A percentile compares a stretch with the other conserved stretches of the same genome.
phyloP scores from a whole-genome alignment of 352 stramenopile species.

The Globisporangium barbulae region DNA sequence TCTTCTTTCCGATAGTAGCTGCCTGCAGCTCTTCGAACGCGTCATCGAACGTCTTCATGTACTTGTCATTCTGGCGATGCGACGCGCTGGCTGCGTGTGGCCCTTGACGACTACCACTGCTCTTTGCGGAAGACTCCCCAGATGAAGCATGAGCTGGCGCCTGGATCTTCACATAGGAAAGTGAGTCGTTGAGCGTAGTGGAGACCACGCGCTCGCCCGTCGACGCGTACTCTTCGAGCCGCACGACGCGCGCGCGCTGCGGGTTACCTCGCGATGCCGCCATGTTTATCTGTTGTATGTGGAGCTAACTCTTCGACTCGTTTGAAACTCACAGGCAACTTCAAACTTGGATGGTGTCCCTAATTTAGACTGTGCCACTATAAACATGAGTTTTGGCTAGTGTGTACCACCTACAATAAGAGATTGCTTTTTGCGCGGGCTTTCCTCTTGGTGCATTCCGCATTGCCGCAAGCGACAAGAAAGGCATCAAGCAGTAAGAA shows the following conservation, averaged over 20 bases:
- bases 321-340: neutral
- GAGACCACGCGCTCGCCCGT: slow-evolving; percentile 23
- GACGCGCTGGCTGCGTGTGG: slow-evolving; percentile 33
- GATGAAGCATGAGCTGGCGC: neutral
- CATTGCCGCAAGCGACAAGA: neutral
- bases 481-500: neutral
- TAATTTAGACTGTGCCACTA: no score
- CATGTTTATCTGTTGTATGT: neutral
- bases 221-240: slow-evolving; percentile 68
- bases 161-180: slow-evolving; percentile 17
- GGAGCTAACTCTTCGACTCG: neutral
- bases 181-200: slow-evolving; percentile 15
- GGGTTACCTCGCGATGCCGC: neutral
- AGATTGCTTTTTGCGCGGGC: neutral
- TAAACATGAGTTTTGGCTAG: neutral
- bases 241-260: slow-evolving; percentile 22
- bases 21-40: slow-evolving; percentile 42
- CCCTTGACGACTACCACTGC: slow-evolving; percentile 1
- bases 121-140: neutral
- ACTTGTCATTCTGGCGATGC: slow-evolving; percentile 68
- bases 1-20: neutral
- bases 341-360: no score
- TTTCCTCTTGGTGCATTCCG: neutral
- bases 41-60: slow-evolving; percentile 65
- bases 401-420: neutral